phyloP scores from a whole-genome alignment of 2,329 filamentous ascomycete species.

The Mollisia scopiformis region DNA sequence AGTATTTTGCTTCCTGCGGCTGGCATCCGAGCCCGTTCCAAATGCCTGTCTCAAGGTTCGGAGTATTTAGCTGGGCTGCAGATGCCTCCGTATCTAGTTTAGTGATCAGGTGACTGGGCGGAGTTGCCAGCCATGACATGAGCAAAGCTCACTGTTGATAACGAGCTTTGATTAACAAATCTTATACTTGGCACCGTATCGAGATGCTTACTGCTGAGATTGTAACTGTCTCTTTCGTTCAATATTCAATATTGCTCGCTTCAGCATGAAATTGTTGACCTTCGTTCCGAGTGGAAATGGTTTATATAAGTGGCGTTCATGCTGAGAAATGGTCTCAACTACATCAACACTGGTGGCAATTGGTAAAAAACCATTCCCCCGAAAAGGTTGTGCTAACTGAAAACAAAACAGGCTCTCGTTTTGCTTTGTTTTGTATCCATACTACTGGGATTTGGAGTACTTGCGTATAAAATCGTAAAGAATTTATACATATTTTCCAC shows the following conservation, averaged over 20 bases:
- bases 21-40: not conserved
- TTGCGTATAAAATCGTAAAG: conserved; percentile 33
- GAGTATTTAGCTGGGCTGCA: not conserved
- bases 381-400: not conserved
- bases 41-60: not conserved
- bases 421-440: conserved; percentile 38
- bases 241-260: too few species aligned
- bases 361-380: conserved; percentile 31
- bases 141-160: too few species aligned
- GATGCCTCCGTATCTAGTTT: not conserved
- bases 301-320: conserved; percentile 21
- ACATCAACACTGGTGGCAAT: conserved; percentile 45
- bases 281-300: conserved; percentile 1
- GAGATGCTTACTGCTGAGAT: not conserved
- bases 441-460: conserved; percentile 27
- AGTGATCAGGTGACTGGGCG: not conserved
- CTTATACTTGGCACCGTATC: too few species aligned
- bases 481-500: conserved; percentile 29
- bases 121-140: too few species aligned
- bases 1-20: not conserved
- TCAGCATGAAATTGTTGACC: not conserved
- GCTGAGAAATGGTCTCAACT: conserved; percentile 40
- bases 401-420: conserved; percentile 37
- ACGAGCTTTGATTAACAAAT: too few species aligned
- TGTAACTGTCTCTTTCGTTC: too few species aligned